phyloP scores from a whole-genome alignment of 2,329 filamentous ascomycete genomes.

The Nemania sp. region DNA sequence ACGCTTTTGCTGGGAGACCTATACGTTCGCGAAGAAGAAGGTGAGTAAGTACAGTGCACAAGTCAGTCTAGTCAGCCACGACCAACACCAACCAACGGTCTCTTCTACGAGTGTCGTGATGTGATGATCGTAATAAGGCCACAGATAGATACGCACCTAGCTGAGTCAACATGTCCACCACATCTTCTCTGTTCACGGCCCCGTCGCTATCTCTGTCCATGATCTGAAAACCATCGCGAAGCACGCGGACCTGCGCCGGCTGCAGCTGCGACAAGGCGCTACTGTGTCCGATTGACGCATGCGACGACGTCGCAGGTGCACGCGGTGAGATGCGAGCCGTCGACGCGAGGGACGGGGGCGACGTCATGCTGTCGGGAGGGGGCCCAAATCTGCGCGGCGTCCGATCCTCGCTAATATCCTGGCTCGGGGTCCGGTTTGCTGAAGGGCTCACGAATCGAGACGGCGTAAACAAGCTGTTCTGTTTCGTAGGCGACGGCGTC shows the following conservation, averaged over 20 bases:
- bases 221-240: slow-evolving; percentile 93
- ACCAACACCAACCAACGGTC: too few species aligned
- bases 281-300: slow-evolving; percentile 45
- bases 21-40: not conserved
- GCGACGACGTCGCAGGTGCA: slow-evolving; percentile 40
- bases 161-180: slow-evolving; percentile 85
- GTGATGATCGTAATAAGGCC: not conserved
- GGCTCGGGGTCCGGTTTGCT: slow-evolving; percentile 41
- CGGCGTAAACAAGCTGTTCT: slow-evolving; percentile 49
- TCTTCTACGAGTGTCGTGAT: not conserved
- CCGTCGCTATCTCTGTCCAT: slow-evolving; percentile 89
- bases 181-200: slow-evolving; percentile 77
- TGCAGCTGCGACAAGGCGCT: slow-evolving; percentile 74
- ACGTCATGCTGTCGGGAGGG: slow-evolving; percentile 30
- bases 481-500: slow-evolving; percentile 62
- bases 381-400: slow-evolving; percentile 31
- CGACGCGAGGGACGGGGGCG: slow-evolving; percentile 38
- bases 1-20: slow-evolving; percentile 75
- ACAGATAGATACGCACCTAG: slow-evolving; percentile 63
- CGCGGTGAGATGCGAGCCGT: slow-evolving; percentile 43
- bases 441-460: slow-evolving; percentile 46
- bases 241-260: slow-evolving; percentile 79
- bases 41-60: too few species aligned
- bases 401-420: slow-evolving; percentile 35
- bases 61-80: slow-evolving; percentile 9